Evolutionary conservation across 2,329 filamentous ascomycete genomes (phyloP), one percentile per base, ranked within the genome.

Genomic region (Akanthomyces uredinophilus): DNA sequence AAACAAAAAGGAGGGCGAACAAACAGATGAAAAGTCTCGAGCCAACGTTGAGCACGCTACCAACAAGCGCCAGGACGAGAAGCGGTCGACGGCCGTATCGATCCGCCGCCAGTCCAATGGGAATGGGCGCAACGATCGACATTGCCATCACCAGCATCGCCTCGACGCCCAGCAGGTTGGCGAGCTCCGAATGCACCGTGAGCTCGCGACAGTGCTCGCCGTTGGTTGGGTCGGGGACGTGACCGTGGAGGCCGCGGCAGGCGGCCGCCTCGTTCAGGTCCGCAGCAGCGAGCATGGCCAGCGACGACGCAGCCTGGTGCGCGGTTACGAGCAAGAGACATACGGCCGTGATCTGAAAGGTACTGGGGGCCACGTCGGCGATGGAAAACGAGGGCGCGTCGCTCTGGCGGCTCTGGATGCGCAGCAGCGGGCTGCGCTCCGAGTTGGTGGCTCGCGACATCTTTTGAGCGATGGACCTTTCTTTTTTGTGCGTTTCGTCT

Each of bases 391-490:
- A 47, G 16, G 29, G 29, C 43, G 41, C 54, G 29, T 57, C 54
- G 44, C 54, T 57, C 29, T 18, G 10, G 54, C 54, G 54, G 44
- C 54, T 57, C 43, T 57, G 54, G 29, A 57, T 49, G 29, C 54
- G 54, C 43, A 57, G 54, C 54, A 57, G 29, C 44, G 54, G 54
- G 43, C 54, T 57, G 54, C 54, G 54, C 44, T 57, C 54, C 43
- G 54, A 49, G 54, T 57, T 47, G 54, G 54, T 57, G 43, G 41
- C 54, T 20, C 54, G 54, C 29, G 54, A 57, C 43, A 57, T 49
- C 27, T 13, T 1, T n/a, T 4, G 43, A 18, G 16, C 22, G 46
- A 22, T 27, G 46, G 27, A 29, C 6, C 6, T 29, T 4, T 5
- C 27, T 29, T 29, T 29, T 18, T 20, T 11, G 14, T 22, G n/a